Conservation (phyloP, 257 asterid genomes). For the Gynochthodes officinalis region DNA sequence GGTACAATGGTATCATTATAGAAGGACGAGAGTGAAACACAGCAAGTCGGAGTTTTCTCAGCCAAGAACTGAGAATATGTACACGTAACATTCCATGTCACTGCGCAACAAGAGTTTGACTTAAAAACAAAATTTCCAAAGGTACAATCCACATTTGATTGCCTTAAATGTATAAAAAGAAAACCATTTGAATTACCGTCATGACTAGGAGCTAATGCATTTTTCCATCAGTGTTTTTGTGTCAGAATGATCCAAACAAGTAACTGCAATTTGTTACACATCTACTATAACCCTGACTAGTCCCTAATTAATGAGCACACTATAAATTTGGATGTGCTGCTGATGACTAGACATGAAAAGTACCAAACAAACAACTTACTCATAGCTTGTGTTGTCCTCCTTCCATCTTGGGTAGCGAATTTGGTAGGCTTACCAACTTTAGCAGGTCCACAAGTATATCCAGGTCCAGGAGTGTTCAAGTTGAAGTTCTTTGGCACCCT, state of each 20-base stretch:
- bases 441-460: conserved; percentile 85
- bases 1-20: conserved; percentile 84
- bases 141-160: background rate
- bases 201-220: background rate
- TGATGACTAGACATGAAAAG: background rate
- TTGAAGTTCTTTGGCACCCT: conserved; percentile 75
- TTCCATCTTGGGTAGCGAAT: conserved; percentile 54
- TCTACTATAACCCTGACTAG: background rate
- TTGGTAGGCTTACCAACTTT: conserved; percentile 63
- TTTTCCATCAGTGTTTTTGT: background rate
- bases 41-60: conserved; percentile 79
- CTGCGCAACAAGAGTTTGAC: conserved; percentile 24
- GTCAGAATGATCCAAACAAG: background rate
- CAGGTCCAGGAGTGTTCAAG: conserved; percentile 75
- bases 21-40: conserved; percentile 86
- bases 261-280: background rate
- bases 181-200: background rate
- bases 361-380: conserved; percentile 43
- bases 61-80: conserved; percentile 92
- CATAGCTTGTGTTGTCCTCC: conserved; percentile 85
- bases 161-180: background rate
- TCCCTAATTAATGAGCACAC: background rate
- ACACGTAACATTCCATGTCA: conserved; percentile 56
- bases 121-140: background rate
- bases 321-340: background rate